Percentiles rank a stretch among this genome's conserved stretches.
Conservation (phyloP, 2,329 filamentous ascomycete genomes). For the Epichloe hybrida region DNA sequence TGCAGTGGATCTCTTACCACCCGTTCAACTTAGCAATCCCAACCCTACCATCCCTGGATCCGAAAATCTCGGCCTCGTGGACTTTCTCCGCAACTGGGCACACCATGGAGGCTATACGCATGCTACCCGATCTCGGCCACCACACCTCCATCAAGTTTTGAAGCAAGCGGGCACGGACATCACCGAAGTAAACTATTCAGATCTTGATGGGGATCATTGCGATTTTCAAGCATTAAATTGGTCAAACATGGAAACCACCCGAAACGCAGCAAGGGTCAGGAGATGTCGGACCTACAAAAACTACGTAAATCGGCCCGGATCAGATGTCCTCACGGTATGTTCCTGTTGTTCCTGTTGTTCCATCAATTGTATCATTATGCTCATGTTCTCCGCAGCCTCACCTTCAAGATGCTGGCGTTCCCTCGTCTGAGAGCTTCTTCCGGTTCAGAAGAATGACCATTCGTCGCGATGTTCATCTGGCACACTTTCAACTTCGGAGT, state of each 20-base stretch:
- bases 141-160: slow-evolving; percentile 19
- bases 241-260: slow-evolving; percentile 36
- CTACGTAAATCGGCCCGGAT: slow-evolving; percentile 38
- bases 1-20: slow-evolving; percentile 4
- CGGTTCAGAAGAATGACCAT: slow-evolving; percentile 45
- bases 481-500: slow-evolving; percentile 56
- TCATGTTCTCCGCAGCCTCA: slow-evolving; percentile 1
- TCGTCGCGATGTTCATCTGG: slow-evolving; percentile 36
- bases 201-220: slow-evolving; percentile 40
- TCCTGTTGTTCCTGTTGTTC: slow-evolving; percentile 15
- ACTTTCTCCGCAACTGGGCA: slow-evolving; percentile 39
- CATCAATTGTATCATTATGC: neutral
- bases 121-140: slow-evolving; percentile 13
- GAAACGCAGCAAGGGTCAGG: slow-evolving; percentile 32
- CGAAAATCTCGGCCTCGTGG: slow-evolving; percentile 33
- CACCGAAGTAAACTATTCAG: slow-evolving; percentile 22
- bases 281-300: slow-evolving; percentile 40
- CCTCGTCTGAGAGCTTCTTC: slow-evolving; percentile 36
- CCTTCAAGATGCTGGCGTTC: slow-evolving; percentile 17
- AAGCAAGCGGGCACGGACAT: slow-evolving; percentile 13
- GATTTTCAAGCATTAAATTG: slow-evolving; percentile 50
- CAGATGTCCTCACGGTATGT: slow-evolving; percentile 37
- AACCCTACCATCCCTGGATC: slow-evolving; percentile 29
- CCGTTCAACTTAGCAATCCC: slow-evolving; percentile 17
- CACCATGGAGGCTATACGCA: slow-evolving; percentile 16